phyloP scores from a whole-genome alignment of 2,329 filamentous ascomycete genomes.

The Colletotrichum sojae region DNA sequence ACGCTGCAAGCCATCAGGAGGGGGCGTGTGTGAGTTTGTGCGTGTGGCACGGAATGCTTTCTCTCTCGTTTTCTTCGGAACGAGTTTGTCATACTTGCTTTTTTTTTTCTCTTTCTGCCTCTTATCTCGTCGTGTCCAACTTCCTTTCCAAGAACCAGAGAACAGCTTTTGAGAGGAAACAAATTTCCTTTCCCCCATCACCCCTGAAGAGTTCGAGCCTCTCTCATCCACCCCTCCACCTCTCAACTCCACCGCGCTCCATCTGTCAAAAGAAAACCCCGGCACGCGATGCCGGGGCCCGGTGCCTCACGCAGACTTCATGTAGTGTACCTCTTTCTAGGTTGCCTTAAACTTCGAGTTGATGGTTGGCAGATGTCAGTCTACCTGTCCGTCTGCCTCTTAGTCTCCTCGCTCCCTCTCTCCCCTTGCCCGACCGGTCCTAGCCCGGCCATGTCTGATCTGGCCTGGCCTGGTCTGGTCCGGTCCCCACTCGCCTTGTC shows the following conservation, averaged over 20 bases:
- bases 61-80: slow-evolving; percentile 1
- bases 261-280: background rate
- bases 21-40: no score
- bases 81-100: slow-evolving; percentile 18
- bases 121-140: background rate
- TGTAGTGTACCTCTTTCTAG: no score
- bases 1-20: slow-evolving; percentile 10
- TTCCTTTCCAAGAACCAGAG: background rate
- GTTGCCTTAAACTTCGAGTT: no score
- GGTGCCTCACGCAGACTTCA: background rate
- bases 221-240: background rate
- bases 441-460: background rate
- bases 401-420: background rate
- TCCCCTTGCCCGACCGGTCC: slow-evolving; percentile 19
- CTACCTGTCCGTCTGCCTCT: background rate
- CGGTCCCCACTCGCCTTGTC: background rate
- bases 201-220: slow-evolving; percentile 27
- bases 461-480: background rate
- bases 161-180: background rate
- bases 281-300: slow-evolving; percentile 2
- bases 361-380: slow-evolving; percentile 35
- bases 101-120: no score
- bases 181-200: background rate
- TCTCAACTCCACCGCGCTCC: background rate
- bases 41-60: background rate